Base-by-base conservation (phyloP, 345 rosid genomes). In the Syzygium jambos region DNA sequence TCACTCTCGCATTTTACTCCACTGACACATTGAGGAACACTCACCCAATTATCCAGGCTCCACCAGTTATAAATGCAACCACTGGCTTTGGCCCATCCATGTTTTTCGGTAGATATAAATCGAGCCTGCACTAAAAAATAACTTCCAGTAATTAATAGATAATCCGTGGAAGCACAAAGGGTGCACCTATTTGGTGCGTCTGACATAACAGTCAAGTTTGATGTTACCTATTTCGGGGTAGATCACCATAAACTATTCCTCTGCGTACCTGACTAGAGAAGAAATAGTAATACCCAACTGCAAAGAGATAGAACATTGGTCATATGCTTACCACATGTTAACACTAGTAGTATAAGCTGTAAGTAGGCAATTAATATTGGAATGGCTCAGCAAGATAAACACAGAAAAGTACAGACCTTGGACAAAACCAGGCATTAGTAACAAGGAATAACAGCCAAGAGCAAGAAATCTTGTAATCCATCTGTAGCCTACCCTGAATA, bases 11-110 rank as follows among this genome's bases (percentile, higher is more conserved):
- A 73, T 73, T 65, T 73, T 34, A 34, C 49, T 73, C 46, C 25
- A 19, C 80, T 1, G 25, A 34, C 7, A 34, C 25, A 34, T 19
- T 17, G 25, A 73, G 80, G 38, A 73, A 73, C 80, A 90, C 97
- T 94, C 88, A 95, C 99, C 99, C 99, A 90, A 98, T 96, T 88
- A 98, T 95, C 98, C 99, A 98, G 85, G 99, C 98, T 90, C 99
- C 99, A 52, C 99, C 99, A 30, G 99, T 96, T 85, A 98, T 89
- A 93, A 98, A 98, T 34, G 98, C 99, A 89, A 96, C 95, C 38
- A 96, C 98, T 25, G 99, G 99, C 91, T 94, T 98, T 86, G 94
- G 95, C 59, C 96, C 95, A 89, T 93, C 90, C 52, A 84, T 89
- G 89, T 91, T 92, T 88, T 94, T 94, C 17, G 99, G 99, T 55